phyloP scores from a whole-genome alignment of 306 rosid genomes.

The Pyrus communis region DNA sequence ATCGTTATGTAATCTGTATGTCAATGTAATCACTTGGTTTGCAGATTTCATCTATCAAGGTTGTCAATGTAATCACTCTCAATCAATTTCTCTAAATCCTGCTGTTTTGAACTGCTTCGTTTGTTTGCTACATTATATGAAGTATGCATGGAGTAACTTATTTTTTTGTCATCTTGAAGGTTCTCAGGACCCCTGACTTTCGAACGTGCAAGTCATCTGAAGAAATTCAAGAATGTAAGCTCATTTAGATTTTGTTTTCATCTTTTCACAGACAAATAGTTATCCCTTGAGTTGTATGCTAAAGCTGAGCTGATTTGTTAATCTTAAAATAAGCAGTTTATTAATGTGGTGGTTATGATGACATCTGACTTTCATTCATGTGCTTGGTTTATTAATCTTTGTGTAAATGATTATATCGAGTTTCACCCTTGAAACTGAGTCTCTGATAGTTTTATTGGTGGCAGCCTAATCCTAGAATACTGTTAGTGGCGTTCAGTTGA shows the following conservation, averaged over 20 bases:
- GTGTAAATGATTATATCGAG: neutral
- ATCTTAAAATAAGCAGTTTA: neutral
- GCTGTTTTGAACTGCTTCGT: neutral
- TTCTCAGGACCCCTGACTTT: constrained; percentile 52
- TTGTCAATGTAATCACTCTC: neutral
- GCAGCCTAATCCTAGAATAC: neutral
- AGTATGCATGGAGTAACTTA: constrained; percentile 6
- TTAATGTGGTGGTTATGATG: neutral
- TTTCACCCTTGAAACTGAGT: neutral
- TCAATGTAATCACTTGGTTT: neutral
- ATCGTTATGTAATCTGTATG: neutral
- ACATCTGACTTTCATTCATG: neutral
- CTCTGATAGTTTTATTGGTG: neutral
- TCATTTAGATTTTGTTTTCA: neutral
- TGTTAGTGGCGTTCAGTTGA: neutral
- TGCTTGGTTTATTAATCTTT: neutral
- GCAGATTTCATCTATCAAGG: neutral
- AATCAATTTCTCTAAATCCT: neutral
- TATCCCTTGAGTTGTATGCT: neutral
- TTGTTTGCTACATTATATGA: constrained; percentile 1
- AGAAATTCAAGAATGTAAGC: constrained; percentile 77
- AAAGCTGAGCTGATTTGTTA: neutral
- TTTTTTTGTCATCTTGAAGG: constrained; percentile 42
- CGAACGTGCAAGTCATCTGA: constrained; percentile 57
- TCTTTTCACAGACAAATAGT: neutral